phyloP scores from a whole-genome alignment of 768 basidiomycete species.

The Hortiboletus flavorubellus region DNA sequence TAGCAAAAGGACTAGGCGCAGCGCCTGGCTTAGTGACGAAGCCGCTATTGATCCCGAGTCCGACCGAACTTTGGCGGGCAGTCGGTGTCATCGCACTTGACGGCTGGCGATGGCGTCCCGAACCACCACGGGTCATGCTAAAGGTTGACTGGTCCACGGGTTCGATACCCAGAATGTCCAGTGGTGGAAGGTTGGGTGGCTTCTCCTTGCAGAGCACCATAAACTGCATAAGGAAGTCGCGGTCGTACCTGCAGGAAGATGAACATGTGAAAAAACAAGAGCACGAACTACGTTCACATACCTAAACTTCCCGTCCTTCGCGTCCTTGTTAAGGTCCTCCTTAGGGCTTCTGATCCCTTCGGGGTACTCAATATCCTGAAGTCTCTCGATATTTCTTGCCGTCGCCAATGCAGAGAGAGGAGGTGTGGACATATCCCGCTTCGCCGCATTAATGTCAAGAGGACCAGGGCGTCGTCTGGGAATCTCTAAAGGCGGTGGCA shows the following conservation, averaged over 20 bases:
- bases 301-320: constrained; percentile 88
- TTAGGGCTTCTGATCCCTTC: constrained; percentile 79
- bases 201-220: constrained; percentile 94
- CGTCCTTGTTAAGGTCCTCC: constrained; percentile 79
- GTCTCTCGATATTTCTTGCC: constrained; percentile 82
- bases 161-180: constrained; percentile 90
- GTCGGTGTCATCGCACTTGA: constrained; percentile 42
- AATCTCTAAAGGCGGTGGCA: constrained; percentile 39
- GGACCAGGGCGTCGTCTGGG: constrained; percentile 60
- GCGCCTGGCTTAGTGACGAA: constrained; percentile 32
- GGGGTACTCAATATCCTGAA: constrained; percentile 75
- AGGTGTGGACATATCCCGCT: constrained; percentile 33
- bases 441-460: constrained; percentile 62
- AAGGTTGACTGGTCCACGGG: constrained; percentile 56
- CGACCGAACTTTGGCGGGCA: constrained; percentile 47
- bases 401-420: constrained; percentile 66
- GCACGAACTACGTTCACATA: constrained; percentile 26
- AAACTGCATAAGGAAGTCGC: constrained; percentile 96
- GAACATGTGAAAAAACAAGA: constrained; percentile 3
- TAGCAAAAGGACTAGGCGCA: constrained; percentile 38
- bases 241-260: constrained; percentile 72
- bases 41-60: constrained; percentile 39
- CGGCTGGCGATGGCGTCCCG: constrained; percentile 54
- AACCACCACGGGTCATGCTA: constrained; percentile 57
- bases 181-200: constrained; percentile 83